A percentile compares a stretch with the other conserved stretches of the same genome.
Evolutionary conservation across 106 monocot species (phyloP).

Genomic region (Vanilla planifolia): DNA sequence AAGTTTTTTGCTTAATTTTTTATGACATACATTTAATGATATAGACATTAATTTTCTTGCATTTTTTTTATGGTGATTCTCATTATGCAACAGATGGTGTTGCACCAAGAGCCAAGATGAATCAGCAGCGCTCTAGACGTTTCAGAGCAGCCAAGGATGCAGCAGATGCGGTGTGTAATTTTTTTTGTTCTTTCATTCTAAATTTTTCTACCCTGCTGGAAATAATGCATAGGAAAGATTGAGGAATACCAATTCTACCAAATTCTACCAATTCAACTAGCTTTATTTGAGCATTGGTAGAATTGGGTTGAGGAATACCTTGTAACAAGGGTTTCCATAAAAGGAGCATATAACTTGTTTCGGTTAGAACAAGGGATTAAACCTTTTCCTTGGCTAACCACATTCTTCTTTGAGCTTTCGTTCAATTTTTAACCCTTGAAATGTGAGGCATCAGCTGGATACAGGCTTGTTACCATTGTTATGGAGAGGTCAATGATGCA

Average conservation of each 20-base stretch:
- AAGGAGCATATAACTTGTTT: background rate
- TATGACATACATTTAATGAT: background rate
- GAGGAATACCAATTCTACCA: background rate
- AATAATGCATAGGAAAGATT: background rate
- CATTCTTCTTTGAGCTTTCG: too few species aligned
- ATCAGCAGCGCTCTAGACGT: conserved; percentile 98
- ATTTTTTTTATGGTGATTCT: conserved; percentile 6
- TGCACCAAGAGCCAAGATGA: conserved; percentile 99
- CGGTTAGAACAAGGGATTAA: too few species aligned
- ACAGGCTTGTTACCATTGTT: too few species aligned
- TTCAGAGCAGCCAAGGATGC: conserved; percentile 99
- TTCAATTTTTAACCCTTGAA: too few species aligned
- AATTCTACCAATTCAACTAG: background rate
- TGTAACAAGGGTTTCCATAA: background rate
- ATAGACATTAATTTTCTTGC: background rate
- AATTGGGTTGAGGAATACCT: background rate
- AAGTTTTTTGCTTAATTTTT: background rate
- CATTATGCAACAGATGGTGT: conserved; percentile 67
- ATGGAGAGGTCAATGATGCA: too few species aligned
- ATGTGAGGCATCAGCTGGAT: too few species aligned
- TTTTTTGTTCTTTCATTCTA: background rate
- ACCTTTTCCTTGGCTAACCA: too few species aligned
- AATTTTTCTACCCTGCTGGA: background rate
- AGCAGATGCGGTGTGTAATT: conserved; percentile 68
- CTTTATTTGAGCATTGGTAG: background rate